Percentiles rank a stretch among this genome's conserved stretches.
Conservation (phyloP, 495 filamentous ascomycete genomes). For the Daldinia childiae region DNA sequence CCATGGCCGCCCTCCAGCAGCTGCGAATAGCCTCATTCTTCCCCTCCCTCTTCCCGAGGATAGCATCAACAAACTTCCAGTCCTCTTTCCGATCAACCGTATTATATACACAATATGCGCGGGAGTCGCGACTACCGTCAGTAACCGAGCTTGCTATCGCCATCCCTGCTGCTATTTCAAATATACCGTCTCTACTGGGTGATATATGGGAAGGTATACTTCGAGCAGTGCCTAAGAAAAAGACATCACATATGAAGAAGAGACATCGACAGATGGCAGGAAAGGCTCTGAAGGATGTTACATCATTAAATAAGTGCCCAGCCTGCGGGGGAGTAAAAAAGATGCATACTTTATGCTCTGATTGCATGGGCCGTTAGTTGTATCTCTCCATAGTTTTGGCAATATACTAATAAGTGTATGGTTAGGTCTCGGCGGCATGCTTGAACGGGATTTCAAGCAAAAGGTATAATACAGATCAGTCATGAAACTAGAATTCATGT, state of each 20-base stretch:
- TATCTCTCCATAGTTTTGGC: not conserved
- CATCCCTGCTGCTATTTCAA: constrained; percentile 64
- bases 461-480: constrained; percentile 26
- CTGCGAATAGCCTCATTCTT: constrained; percentile 50
- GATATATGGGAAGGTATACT: constrained; percentile 93
- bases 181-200: constrained; percentile 64
- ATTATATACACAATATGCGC: constrained; percentile 49
- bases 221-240: constrained; percentile 96
- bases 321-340: constrained; percentile 88
- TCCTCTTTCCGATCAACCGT: constrained; percentile 52
- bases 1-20: constrained; percentile 58
- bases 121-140: constrained; percentile 50
- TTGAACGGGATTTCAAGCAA: constrained; percentile 33
- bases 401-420: constrained; percentile 9
- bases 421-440: constrained; percentile 32
- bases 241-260: constrained; percentile 97
- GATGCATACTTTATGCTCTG: constrained; percentile 84
- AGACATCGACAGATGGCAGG: constrained; percentile 91
- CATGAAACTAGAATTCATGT: constrained; percentile 20
- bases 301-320: constrained; percentile 82
- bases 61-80: constrained; percentile 51
- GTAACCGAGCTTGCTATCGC: constrained; percentile 61
- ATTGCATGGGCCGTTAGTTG: constrained; percentile 66
- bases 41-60: constrained; percentile 51
- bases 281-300: constrained; percentile 91